Evolutionary conservation across 345 rosid species (phyloP), one percentile per base, ranked within the genome.

Genomic region (Linum lewisii): DNA sequence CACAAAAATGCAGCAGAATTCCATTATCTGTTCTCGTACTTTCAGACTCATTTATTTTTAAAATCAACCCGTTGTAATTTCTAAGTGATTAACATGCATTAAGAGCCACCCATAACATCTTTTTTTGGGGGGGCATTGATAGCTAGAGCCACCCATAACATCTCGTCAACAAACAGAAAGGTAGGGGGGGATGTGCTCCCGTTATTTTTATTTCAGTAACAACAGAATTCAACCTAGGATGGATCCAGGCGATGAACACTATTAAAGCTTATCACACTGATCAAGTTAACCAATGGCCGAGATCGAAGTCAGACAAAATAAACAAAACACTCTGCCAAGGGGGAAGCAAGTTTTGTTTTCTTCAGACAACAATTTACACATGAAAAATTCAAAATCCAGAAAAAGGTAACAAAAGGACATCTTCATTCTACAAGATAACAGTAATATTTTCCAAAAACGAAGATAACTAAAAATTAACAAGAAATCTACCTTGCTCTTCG

Each of bases 401-500:
- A 11, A 42, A 42, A 6, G 14, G 13, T 7, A 11, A 5, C 7
- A 54, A 6, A 19, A 54, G 26, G 14, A 22, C 8, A 20, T 20
- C 13, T n/a, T 51, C 23, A 3, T n/a, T 20, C 20, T 11, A 22
- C 57, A 23, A 54, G 57, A 54, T 19, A 19, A 54, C 16, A 20
- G 22, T 11, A 8, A 23, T 7, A 54, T 6, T 16, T 24, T 26
- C 18, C 16, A 13, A 25, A 2, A 21, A 2, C 18, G 18, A 19
- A 13, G n/a, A 57, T 34, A 14, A 1, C 22, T n/a, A 5, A 0
- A 29, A 21, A 60, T 54, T 15, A 0, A 34, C 45, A 3, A 24
- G 26, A 29, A 29, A 7, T 47, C 18, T 81, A 75, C 84, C 86
- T 75, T 73, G 83, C 19, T 74, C 68, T 15, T 70, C 77, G 61